Evolutionary conservation across 1,284 basidiomycete genomes (phyloP), one percentile per base, ranked within the genome.

Genomic region (Mycosarcoma maydis): DNA sequence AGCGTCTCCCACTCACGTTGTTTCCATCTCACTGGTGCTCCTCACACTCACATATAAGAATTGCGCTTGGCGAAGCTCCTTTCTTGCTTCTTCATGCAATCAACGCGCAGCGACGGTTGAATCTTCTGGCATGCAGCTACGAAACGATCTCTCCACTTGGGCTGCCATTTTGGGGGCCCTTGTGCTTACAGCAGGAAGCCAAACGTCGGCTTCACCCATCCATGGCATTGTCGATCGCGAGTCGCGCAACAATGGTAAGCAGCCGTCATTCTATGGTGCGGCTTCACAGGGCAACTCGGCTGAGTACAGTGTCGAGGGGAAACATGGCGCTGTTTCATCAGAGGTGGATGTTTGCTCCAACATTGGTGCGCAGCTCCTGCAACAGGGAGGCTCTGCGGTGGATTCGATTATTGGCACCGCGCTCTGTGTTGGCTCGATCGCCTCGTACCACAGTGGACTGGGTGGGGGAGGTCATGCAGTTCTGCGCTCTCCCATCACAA

Each of bases 301-400:
- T 5, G 60, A 59, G 30, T 76, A 66, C 42, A 36, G 39, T 34
- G 59, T 67, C 17, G 49, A 17, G 7, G 79, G 79, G 30, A 48
- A 44, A n/a, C 37, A 72, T 19, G 78, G 75, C 22, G 79, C 74
- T 16, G 78, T 81, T 37, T 61, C 76, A 2, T 68, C 72, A 38
- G 79, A 81, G 38, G 78, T 83, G 16, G 83, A 82, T 24, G 68
- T 82, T 10, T 84, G 83, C 74, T 83, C 83, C 16, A 78, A 83
- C 37, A 75, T 83, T 33, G 84, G 83, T 23, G 78, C 82, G 6
- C 72, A 82, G 32, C 75, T 83, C 24, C 71, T 84, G 26, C 59
- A 72, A 30, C 45, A 76, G 16, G 84, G 84, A 14, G 83, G 84
- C 9, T 81, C 78, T 39, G 84, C 83, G 2, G 83, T 82, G 19